Percentiles rank a stretch among this genome's conserved stretches.
These are phyloP conservation scores for Giardia muris DNA, from an alignment of 208 protist genomes.

Conservation along the genomic window DNA sequence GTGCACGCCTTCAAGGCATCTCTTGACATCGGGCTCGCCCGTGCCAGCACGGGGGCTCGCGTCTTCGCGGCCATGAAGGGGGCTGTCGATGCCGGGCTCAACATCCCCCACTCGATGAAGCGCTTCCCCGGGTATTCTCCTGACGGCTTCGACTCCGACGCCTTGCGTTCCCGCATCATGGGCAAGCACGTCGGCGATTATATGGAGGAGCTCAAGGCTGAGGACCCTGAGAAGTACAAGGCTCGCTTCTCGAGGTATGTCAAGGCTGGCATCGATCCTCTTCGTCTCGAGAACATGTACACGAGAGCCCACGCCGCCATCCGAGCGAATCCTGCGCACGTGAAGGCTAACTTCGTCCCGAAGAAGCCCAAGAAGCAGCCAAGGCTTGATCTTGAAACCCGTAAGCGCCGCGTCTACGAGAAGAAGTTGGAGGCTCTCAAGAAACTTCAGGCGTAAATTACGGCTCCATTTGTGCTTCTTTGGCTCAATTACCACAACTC, in stretches of 20 bases:
- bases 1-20: slow-evolving; percentile 78
- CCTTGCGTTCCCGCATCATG: slow-evolving; percentile 76
- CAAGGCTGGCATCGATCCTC: slow-evolving; percentile 61
- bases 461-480: background rate
- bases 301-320: slow-evolving; percentile 70
- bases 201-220: slow-evolving; percentile 79
- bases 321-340: slow-evolving; percentile 59
- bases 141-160: slow-evolving; percentile 54
- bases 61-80: slow-evolving; percentile 77
- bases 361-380: background rate
- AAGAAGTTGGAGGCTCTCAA: background rate
- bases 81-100: slow-evolving; percentile 82
- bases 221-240: slow-evolving; percentile 71
- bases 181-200: slow-evolving; percentile 87
- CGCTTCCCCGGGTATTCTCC: slow-evolving; percentile 69
- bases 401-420: background rate
- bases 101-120: slow-evolving; percentile 78
- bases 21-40: slow-evolving; percentile 82
- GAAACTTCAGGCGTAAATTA: background rate
- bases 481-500: background rate
- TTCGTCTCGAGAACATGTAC: slow-evolving; percentile 76
- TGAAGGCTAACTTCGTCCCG: background rate
- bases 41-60: slow-evolving; percentile 76
- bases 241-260: slow-evolving; percentile 80
- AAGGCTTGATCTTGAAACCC: background rate